Conservation (phyloP, 2,329 filamentous ascomycete genomes). For the Metarhizium sp. region DNA sequence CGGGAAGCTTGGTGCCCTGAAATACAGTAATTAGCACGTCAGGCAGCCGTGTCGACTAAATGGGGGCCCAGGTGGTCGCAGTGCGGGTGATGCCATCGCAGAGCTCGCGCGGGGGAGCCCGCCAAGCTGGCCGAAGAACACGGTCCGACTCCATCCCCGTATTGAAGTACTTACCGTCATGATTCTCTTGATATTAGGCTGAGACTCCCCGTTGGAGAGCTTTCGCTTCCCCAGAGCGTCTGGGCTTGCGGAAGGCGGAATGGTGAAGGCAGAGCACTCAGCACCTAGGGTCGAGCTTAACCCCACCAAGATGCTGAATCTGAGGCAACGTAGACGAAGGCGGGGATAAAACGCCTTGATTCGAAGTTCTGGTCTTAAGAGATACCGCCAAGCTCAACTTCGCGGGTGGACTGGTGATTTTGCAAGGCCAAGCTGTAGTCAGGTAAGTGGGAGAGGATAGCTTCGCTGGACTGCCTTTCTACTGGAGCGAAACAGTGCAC, state of each 20-base stretch:
- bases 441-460: background rate
- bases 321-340: background rate
- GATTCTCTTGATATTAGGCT: conserved; percentile 47
- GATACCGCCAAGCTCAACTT: background rate
- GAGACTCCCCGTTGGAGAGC: conserved; percentile 50
- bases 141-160: background rate
- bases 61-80: background rate
- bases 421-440: background rate
- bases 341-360: background rate
- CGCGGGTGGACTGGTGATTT: background rate
- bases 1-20: conserved; percentile 43
- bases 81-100: background rate
- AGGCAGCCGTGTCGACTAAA: background rate
- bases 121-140: background rate
- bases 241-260: conserved; percentile 21
- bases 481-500: background rate
- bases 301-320: conserved; percentile 13
- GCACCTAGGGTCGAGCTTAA: conserved; percentile 27
- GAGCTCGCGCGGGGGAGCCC: background rate
- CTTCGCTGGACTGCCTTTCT: background rate
- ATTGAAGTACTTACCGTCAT: conserved; percentile 46
- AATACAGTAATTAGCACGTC: conserved; percentile 7
- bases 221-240: conserved; percentile 60
- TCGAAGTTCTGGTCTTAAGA: background rate
- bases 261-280: conserved; percentile 23